Evolutionary conservation across 2,329 filamentous ascomycete species (phyloP).

Genomic region (Sclerotinia spermophila): DNA sequence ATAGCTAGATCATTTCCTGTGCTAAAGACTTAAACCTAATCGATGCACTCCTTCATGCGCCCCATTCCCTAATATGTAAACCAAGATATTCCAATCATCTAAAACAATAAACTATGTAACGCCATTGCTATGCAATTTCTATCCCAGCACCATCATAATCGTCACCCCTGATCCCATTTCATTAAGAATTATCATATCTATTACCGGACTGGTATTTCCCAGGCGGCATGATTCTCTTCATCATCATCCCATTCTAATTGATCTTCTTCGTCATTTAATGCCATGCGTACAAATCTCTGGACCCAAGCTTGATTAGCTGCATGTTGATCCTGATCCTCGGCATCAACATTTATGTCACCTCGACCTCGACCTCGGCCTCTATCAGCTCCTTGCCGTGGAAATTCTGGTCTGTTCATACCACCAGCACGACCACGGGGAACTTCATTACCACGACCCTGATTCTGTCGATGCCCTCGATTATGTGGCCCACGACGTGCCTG

Average conservation of each 20-base stretch:
- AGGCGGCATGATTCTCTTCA: slow-evolving; percentile 44
- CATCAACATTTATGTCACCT: slow-evolving; percentile 17
- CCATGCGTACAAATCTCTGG: slow-evolving; percentile 38
- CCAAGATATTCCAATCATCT: not conserved
- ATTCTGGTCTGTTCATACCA: slow-evolving; percentile 1
- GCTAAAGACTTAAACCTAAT: not conserved
- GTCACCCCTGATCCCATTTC: not conserved
- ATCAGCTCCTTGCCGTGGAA: slow-evolving; percentile 1
- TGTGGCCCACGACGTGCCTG: slow-evolving; percentile 17
- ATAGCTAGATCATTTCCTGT: not conserved
- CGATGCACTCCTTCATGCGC: not conserved
- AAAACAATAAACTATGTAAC: not conserved
- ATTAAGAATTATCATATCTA: slow-evolving; percentile 1
- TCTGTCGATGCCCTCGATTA: slow-evolving; percentile 7
- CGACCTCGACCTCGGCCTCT: not conserved
- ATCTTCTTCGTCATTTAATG: slow-evolving; percentile 38
- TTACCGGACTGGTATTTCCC: slow-evolving; percentile 41
- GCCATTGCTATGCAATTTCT: not conserved
- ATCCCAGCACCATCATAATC: not conserved
- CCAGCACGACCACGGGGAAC: slow-evolving; percentile 13
- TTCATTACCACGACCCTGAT: slow-evolving; percentile 1
- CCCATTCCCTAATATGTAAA: not conserved
- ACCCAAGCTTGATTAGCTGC: slow-evolving; percentile 35
- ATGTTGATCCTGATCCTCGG: slow-evolving; percentile 21
- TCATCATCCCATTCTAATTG: slow-evolving; percentile 39